phyloP scores from a whole-genome alignment of 257 asterid species.

The Paraleonurus japonicus region DNA sequence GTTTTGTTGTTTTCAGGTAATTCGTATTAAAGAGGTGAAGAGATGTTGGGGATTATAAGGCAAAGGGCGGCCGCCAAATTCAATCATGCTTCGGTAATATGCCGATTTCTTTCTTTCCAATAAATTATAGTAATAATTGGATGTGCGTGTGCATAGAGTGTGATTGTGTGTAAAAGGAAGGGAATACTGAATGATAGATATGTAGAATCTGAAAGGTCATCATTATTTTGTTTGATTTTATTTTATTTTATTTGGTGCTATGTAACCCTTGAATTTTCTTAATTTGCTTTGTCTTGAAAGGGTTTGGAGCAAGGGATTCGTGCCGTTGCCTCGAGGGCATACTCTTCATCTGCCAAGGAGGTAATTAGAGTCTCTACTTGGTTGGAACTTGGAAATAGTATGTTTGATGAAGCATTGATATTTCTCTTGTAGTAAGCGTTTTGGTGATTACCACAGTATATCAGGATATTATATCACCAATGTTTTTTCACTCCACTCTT shows the following conservation, averaged over 20 bases:
- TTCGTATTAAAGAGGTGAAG: slow-evolving; percentile 19
- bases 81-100: slow-evolving; percentile 45
- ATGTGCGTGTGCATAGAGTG: not conserved
- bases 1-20: slow-evolving; percentile 26
- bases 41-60: slow-evolving; percentile 55
- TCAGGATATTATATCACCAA: not conserved
- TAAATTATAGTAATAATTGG: not conserved
- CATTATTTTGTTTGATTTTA: slow-evolving; percentile 7
- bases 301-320: slow-evolving; percentile 57
- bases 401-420: not conserved
- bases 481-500: not conserved
- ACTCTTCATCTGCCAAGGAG: slow-evolving; percentile 70
- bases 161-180: not conserved
- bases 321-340: slow-evolving; percentile 53
- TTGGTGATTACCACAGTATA: too few species aligned
- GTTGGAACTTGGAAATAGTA: not conserved
- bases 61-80: slow-evolving; percentile 40
- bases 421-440: not conserved
- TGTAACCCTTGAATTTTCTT: not conserved
- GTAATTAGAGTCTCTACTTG: slow-evolving; percentile 30
- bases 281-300: slow-evolving; percentile 28
- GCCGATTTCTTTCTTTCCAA: not conserved
- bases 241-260: too few species aligned
- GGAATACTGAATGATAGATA: not conserved
- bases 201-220: not conserved